Evolutionary conservation across 179 eudicot species (phyloP), one percentile per base, ranked within the genome.

Genomic region (Patellifolia procumbens): DNA sequence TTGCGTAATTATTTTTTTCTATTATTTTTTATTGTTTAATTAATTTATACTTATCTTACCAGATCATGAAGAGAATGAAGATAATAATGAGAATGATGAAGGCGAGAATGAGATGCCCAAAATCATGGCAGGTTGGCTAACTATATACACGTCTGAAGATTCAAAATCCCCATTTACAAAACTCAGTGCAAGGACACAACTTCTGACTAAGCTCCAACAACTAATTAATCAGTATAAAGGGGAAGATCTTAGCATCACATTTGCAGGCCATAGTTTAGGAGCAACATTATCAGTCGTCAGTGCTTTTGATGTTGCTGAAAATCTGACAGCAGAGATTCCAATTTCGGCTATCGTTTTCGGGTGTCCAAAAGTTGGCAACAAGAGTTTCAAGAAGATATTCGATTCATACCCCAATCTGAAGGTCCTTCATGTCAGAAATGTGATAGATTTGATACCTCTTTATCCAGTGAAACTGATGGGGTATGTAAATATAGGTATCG

Each of bases 61-160:
- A 39, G 48, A 48, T 2, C 6, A 31, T n/a, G 22, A 42, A 19
- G 62, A 45, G 26, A 8, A 71, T 4, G 76, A 2, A 5, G 59
- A 48, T 9, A 66, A 11, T 1, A 16, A 35, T 22, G 55, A 35
- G 60, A n/a, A n/a, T 11, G 39, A 73, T 9, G 85, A 82, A n/a
- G 79, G 75, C 6, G 87, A 86, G 43, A 79, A 83, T 7, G 75
- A 73, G 5, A 53, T 29, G 62, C 89, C 90, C 0, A 87, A 86
- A 81, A 89, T 93, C 8, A 91, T 91, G 98, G 64, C 73, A 19
- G 98, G 98, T 2, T 93, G 98, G 98, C 85, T 90, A 4, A 89
- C 88, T 1, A 68, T 93, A 2, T 93, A 93, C 87, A 81, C 80
- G 0, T 87, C 97, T 5, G 76, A 74, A 7, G 90, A 93, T 70